These are phyloP conservation scores for Trametes cinnabarina DNA, from an alignment of 768 basidiomycete genomes.

Conservation along the genomic window DNA sequence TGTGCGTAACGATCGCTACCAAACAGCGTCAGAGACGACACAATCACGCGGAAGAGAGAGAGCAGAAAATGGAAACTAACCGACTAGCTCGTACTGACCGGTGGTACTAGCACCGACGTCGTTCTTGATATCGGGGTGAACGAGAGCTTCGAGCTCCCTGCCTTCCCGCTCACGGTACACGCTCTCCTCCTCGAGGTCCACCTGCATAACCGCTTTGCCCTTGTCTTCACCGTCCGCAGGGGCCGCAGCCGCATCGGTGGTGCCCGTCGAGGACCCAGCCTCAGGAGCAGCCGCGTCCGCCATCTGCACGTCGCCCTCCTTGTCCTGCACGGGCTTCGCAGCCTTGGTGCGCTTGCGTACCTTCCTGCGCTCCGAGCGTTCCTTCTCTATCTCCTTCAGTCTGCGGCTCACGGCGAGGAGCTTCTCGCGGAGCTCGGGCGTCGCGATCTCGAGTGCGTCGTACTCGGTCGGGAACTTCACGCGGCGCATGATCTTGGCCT, in stretches of 20 bases:
- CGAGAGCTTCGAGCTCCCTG: conserved; percentile 58
- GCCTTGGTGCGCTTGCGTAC: conserved; percentile 73
- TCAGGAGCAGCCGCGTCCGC: conserved; percentile 33
- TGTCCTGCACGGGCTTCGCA: conserved; percentile 20
- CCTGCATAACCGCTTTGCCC: conserved; percentile 31
- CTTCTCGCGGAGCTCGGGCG: conserved; percentile 73
- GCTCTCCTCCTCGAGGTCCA: conserved; percentile 63
- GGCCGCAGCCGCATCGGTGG: conserved; percentile 13
- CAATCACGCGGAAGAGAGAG: neutral
- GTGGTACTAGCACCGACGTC: conserved; percentile 75
- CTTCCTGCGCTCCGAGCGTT: conserved; percentile 78
- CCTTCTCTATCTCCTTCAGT: conserved; percentile 80
- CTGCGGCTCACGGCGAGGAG: conserved; percentile 67
- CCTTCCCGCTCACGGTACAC: conserved; percentile 64
- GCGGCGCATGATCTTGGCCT: conserved; percentile 93
- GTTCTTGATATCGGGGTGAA: conserved; percentile 57
- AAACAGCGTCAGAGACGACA: neutral
- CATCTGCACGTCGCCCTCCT: conserved; percentile 49
- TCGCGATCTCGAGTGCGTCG: conserved; percentile 79
- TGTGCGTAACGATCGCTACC: conserved; percentile 91
- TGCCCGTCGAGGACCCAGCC: conserved; percentile 20
- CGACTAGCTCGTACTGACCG: conserved; percentile 89
- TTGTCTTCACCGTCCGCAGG: conserved; percentile 27
- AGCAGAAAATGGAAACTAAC: conserved; percentile 40
- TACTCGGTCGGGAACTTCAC: conserved; percentile 92